Evolutionary conservation across 2,329 filamentous ascomycete genomes (phyloP).

Genomic region (Piedraia hortae): DNA sequence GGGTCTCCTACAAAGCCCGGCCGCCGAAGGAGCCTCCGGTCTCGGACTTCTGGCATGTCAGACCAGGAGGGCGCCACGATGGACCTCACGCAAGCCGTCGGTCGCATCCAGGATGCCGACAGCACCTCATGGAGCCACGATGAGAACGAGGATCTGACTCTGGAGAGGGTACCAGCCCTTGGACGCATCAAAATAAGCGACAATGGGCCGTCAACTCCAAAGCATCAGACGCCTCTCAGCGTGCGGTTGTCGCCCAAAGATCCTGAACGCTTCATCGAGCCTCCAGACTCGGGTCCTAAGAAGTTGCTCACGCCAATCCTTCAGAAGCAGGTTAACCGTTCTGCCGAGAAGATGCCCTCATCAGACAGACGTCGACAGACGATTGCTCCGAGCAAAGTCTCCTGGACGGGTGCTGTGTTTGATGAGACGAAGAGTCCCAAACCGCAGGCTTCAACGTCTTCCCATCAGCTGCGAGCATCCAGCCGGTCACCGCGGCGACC

Average conservation of each 20-base stretch:
- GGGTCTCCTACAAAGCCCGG: conserved; percentile 2
- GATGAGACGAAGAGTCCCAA: conserved; percentile 2
- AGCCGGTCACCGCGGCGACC: conserved; percentile 3
- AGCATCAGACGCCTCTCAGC: conserved; percentile 19
- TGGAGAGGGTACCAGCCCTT: conserved; percentile 24
- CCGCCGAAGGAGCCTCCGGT: conserved; percentile 10
- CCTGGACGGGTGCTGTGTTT: conserved; percentile 4
- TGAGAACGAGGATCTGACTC: conserved; percentile 22
- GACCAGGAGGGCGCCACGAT: conserved; percentile 18
- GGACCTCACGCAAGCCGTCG: conserved; percentile 29
- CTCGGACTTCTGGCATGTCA: conserved; percentile 12
- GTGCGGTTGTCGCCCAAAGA: conserved; percentile 27
- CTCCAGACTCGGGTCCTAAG: conserved; percentile 16
- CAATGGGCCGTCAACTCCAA: conserved; percentile 12
- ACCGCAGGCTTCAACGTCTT: background rate
- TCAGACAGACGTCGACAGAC: conserved; percentile 4
- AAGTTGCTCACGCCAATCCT: conserved; percentile 12
- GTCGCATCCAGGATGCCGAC: conserved; percentile 13
- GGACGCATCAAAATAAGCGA: conserved; percentile 16
- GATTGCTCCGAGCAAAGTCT: conserved; percentile 4
- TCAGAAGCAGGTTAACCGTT: conserved; percentile 8
- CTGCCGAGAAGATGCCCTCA: conserved; percentile 5
- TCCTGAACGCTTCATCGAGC: conserved; percentile 28
- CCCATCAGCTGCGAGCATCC: conserved; percentile 1
- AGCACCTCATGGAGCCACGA: conserved; percentile 8